Evolutionary conservation across 2,329 filamentous ascomycete species (phyloP), one percentile per base, ranked within the genome.

Genomic region (Ophiostoma ips): DNA sequence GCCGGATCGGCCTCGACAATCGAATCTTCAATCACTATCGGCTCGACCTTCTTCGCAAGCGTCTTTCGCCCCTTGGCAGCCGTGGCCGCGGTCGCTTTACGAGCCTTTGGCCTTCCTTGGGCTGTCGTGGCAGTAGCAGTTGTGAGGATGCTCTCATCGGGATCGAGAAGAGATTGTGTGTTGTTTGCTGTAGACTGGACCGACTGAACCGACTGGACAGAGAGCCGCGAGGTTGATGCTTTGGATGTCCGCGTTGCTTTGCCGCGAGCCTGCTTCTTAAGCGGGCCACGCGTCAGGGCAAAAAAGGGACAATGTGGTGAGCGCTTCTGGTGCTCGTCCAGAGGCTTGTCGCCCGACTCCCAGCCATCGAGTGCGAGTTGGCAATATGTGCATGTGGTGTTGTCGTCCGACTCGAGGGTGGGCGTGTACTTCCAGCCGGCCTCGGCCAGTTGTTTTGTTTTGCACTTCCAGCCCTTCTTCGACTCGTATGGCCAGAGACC

Each of bases 381-480:
- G 68, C 92, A 98, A 66, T 96, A 95, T 28, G 85, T 76, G 63
- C 92, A 98, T 11, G 84, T 92, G 10, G 87, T 86, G 68, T 90
- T 86, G 64, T 98, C 92, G 56, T 92, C 83, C 12, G 81, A 87
- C 40, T 90, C 87, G 40, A 77, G 68, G 6, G 79, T 86, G 0
- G 92, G 89, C 21, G 88, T 94, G 66, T 89, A 95, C 62, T 84
- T 88, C 89, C 90, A 98, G 11, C 92, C 92, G 28, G 87, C 86
- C 56, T 90, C 86, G 33, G 87, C 87, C 69, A 96, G 81, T 81
- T 92, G 89, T 58, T 92, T 84, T 0, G 79, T 81, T 64, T 92
- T 94, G 68, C 87, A 94, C 55, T 85, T 81, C 88, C 88, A 95
- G 6, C 84, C 87, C 60, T 81, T 82, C 68, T 92, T 94, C 2